Percentiles rank a stretch among this genome's conserved stretches.
Evolutionary conservation across 139 green algal species (phyloP).

Genomic region (Closterium sp.): DNA sequence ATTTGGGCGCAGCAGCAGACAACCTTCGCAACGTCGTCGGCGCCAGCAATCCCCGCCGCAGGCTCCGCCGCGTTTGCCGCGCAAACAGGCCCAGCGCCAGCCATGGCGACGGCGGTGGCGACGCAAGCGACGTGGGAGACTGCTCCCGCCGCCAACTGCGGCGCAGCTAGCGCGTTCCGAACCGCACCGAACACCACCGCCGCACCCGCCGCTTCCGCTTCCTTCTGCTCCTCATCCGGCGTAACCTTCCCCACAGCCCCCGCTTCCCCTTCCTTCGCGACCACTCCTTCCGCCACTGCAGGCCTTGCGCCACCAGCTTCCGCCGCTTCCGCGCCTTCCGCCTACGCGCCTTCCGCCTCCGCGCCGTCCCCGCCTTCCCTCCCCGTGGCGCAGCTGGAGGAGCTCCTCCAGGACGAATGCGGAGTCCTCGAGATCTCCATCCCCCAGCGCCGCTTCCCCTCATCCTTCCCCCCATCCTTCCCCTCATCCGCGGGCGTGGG

Average conservation of each 20-base stretch:
- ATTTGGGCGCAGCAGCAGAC: not conserved
- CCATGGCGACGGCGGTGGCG: not conserved
- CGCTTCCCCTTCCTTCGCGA: not conserved
- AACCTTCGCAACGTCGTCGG: no score
- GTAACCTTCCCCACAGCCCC: not conserved
- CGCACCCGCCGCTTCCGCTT: not conserved
- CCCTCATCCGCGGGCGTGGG: not conserved
- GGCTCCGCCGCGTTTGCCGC: no score
- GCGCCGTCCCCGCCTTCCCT: not conserved
- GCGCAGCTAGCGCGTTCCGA: not conserved
- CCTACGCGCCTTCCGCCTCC: no score
- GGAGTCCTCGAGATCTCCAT: not conserved
- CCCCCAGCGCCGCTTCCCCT: not conserved
- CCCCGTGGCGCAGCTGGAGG: not conserved
- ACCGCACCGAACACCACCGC: not conserved
- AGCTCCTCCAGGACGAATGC: not conserved
- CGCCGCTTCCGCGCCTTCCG: not conserved
- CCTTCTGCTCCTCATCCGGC: not conserved
- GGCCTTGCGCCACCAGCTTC: not conserved
- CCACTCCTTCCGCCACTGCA: not conserved
- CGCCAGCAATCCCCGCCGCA: not conserved
- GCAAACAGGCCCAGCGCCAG: not conserved
- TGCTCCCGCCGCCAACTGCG: not conserved
- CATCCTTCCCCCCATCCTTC: not conserved
- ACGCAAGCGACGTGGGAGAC: not conserved